Evolutionary conservation across 2,329 filamentous ascomycete species (phyloP), one percentile per base, ranked within the genome.

Genomic region (Penicillium corylophilum): DNA sequence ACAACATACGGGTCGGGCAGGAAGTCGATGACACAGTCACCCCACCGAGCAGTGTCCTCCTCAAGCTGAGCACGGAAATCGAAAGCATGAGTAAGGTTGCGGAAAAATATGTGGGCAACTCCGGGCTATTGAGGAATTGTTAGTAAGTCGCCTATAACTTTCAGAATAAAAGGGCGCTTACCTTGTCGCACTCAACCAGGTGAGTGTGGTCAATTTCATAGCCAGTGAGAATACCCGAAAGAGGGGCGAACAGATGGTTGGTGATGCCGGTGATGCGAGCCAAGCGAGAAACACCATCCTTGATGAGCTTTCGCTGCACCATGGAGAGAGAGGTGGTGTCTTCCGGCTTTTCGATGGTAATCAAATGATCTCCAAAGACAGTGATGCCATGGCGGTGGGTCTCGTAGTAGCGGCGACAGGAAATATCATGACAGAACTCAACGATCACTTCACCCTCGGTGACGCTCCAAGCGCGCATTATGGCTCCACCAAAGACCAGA

Each of bases 251-350:
- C 9, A 10, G 31, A 1, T 41, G 23, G 22, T 43, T 16, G 12
- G 33, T 16, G 2, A 50, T 35, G 2, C 46, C 46, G n/a, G 29
- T 16, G 15, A 48, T 31, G 9, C 47, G 26, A 5, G 44, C 26
- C 15, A 46, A 9, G 22, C 51, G 47, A 18, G 51, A 40, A 23
- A 35, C 33, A 13, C 44, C 45, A 5, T 18, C 9, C 6, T 26
- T 20, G 5, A 52, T 44, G 33, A 71, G 72, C 33, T 70, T 70
- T 5, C 64, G 64, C 16, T 80, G 64, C 26, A 74, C 64, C 9
- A 74, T 73, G 50, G 74, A 74, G 51, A 74, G 61, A 5, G 70
- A 59, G 31, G 74, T 68, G 8, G 79, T 65, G 0, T 70, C 61
- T 8, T 73, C 65, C 1, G 67, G 64, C n/a, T 77, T 63, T 13